A percentile compares a stretch with the other conserved stretches of the same genome.
Evolutionary conservation across 495 filamentous ascomycete species (phyloP).

Genomic region (Copromyces sp.): DNA sequence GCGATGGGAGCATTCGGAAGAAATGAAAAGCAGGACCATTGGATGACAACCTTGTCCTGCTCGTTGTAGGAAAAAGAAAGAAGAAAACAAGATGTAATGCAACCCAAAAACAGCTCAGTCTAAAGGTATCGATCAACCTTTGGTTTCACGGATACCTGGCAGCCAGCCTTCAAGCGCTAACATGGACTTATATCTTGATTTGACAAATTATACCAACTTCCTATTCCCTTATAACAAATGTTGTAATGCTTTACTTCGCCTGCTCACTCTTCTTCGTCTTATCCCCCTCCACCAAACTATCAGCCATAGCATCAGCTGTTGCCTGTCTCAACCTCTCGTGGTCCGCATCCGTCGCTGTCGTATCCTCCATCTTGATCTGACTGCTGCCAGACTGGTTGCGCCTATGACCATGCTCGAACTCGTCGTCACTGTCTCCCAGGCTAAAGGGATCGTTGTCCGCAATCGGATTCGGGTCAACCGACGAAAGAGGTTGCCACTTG

Average conservation of each 20-base stretch:
- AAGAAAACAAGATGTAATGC: not conserved
- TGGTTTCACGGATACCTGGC: not conserved
- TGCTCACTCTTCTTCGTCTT: conserved; percentile 6
- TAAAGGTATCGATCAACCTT: not conserved
- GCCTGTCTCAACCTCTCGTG: conserved; percentile 60
- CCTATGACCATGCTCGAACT: conserved; percentile 49
- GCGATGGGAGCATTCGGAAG: not conserved
- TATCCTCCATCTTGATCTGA: conserved; percentile 51
- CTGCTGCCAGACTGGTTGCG: conserved; percentile 18
- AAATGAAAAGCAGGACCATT: not conserved
- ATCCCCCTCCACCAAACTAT: conserved; percentile 31
- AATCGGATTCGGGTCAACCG: conserved; percentile 77
- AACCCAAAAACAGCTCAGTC: not conserved
- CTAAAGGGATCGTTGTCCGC: conserved; percentile 93
- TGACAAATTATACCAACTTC: not conserved
- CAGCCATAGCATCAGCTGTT: conserved; percentile 55
- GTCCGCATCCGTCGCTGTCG: conserved; percentile 27
- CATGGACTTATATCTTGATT: not conserved
- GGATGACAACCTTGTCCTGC: not conserved
- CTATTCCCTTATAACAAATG: not conserved
- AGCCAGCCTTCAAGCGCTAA: not conserved
- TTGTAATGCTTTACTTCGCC: not conserved
- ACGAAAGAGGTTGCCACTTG: conserved; percentile 94
- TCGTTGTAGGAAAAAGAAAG: not conserved
- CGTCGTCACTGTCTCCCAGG: conserved; percentile 90